Evolutionary conservation across 768 basidiomycete genomes (phyloP), one percentile per base, ranked within the genome.

Genomic region (Boletales sp.): DNA sequence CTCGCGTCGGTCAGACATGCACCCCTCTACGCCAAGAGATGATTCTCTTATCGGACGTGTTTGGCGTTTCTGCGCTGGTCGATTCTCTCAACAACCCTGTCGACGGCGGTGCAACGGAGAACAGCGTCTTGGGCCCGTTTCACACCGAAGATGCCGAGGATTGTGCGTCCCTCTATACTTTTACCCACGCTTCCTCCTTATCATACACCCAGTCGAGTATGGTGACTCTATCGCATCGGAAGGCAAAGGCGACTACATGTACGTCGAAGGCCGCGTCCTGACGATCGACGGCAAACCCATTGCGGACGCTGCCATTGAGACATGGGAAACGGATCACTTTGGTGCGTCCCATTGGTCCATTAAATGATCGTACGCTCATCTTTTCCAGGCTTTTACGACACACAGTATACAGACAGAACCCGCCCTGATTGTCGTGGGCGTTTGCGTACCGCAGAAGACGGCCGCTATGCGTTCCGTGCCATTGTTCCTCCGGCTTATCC

Each of bases 181-280:
- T 48, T 14, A 28, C 5, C 19, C 7, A 28, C 28, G 0, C 8
- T n/a, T 28, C 5, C 12, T 28, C 30, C 44, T 41, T 31, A 56
- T 0, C 18, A 9, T 11, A 1, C 12, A 13, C 10, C 34, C 53
- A 90, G 88, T 90, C 49, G 65, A 73, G 19, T 65, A 76, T 7
- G 90, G 90, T 5, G 87, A 77, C 2, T 81, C 84, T 10, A 94
- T 93, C 45, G 89, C 91, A 8, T 89, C 89, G 0, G 90, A 92
- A 65, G 90, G 86, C 49, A 91, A 89, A 67, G 91, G 90, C 18
- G 80, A 90, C 10, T 87, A 90, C 63, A 72, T 94, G 79, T 90
- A 77, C 56, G 85, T 93, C 44, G 79, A 89, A 61, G 90, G 91
- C 1, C 76, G 75, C 4, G 76, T 93, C 2, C 59, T 81, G 30